Conservation (phyloP, 2,329 filamentous ascomycete species). For the Pseudogymnoascus sp. region DNA sequence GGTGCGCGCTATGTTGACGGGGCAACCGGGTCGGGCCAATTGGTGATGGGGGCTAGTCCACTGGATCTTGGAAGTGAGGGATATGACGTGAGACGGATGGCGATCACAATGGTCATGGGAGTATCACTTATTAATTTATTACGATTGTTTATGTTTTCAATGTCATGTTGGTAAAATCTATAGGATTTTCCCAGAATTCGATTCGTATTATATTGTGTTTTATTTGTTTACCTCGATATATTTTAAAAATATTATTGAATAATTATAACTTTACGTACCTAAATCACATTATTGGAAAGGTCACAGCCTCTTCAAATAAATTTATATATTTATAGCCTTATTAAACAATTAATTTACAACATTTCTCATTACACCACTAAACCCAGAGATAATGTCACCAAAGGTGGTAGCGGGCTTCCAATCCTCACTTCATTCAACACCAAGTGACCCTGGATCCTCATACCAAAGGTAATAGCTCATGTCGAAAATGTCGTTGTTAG, state of each 20-base stretch:
- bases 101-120: background rate
- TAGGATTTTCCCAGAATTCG: background rate
- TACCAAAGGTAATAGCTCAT: constrained; percentile 13
- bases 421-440: background rate
- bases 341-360: background rate
- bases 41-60: background rate
- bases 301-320: background rate
- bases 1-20: background rate
- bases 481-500: constrained; percentile 7
- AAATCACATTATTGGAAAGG: background rate
- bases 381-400: background rate
- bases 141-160: background rate
- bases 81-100: background rate
- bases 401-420: background rate
- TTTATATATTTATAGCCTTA: no score
- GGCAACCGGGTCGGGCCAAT: constrained; percentile 1
- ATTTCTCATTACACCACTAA: background rate
- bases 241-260: background rate
- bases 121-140: background rate
- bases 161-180: background rate
- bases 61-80: background rate
- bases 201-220: no score
- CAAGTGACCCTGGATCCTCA: constrained; percentile 8
- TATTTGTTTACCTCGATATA: background rate
- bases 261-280: background rate